Conservation (phyloP, 139 green algal genomes). For the Micractinium sp. region DNA sequence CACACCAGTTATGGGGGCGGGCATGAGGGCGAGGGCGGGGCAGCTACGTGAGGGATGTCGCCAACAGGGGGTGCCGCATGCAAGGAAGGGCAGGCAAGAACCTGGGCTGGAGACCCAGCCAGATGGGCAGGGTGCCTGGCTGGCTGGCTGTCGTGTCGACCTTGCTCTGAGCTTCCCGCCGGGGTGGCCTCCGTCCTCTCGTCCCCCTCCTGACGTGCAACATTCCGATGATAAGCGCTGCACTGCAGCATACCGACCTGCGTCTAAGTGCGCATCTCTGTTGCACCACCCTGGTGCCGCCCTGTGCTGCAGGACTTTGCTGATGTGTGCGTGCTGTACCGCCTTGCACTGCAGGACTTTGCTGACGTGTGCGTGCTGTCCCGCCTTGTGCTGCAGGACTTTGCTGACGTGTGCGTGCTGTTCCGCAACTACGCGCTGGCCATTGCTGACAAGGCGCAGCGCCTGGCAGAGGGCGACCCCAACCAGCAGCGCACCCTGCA, state of each 20-base stretch:
- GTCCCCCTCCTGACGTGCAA: neutral
- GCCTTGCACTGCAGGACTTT: constrained; percentile 17
- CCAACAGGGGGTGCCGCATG: too few species aligned
- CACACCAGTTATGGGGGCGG: too few species aligned
- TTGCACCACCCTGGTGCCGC: too few species aligned
- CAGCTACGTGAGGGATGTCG: too few species aligned
- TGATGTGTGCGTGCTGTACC: constrained; percentile 28
- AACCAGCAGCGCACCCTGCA: constrained; percentile 19
- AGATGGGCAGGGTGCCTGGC: too few species aligned
- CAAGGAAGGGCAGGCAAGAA: too few species aligned
- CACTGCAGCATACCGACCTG: too few species aligned
- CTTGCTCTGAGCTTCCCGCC: too few species aligned
- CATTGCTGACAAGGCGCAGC: constrained; percentile 27
- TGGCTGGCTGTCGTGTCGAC: too few species aligned
- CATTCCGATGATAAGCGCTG: neutral
- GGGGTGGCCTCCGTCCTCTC: neutral
- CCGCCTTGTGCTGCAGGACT: constrained; percentile 23
- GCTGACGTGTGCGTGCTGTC: constrained; percentile 23
- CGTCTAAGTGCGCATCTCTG: too few species aligned
- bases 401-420: constrained; percentile 14
- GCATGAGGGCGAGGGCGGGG: too few species aligned
- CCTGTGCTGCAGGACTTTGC: constrained; percentile 22
- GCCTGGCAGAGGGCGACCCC: neutral
- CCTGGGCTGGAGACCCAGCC: too few species aligned
- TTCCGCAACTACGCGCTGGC: constrained; percentile 31